Evolutionary conservation across 2,329 filamentous ascomycete genomes (phyloP).

Genomic region (Botrytis hyacinthi): DNA sequence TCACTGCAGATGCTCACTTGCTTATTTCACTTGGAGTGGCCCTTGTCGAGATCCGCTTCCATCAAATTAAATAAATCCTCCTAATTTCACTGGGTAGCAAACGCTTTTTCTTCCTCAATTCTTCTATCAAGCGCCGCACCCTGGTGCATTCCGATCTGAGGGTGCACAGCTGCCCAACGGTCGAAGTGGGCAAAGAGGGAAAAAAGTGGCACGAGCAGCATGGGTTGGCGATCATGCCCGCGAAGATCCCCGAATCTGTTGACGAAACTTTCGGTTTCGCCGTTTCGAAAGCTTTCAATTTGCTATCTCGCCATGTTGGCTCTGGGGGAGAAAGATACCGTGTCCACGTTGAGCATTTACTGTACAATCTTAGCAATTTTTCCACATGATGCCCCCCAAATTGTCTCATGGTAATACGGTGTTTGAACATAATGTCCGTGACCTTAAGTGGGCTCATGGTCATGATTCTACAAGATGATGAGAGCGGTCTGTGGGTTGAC

Average conservation of each 20-base stretch:
- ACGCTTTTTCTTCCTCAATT: background rate
- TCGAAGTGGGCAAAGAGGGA: conserved; percentile 6
- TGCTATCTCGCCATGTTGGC: background rate
- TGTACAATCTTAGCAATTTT: background rate
- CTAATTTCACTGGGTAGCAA: conserved; percentile 8
- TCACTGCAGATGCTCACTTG: background rate
- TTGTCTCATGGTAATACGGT: conserved; percentile 8
- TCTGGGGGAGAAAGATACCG: background rate
- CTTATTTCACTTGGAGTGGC: background rate
- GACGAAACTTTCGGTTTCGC: background rate
- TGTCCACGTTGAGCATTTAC: conserved; percentile 7
- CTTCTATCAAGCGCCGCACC: conserved; percentile 2
- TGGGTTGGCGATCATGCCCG: conserved; percentile 3
- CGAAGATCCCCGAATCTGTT: conserved; percentile 11
- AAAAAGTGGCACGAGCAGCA: conserved; percentile 7
- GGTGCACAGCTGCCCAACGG: conserved; percentile 17
- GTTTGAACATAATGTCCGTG: conserved; percentile 14
- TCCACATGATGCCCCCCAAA: background rate
- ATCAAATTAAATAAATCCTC: background rate
- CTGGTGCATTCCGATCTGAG: background rate
- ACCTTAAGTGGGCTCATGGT: background rate
- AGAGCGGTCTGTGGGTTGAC: conserved; percentile 9
- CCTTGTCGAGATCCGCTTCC: conserved; percentile 3
- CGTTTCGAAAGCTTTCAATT: background rate
- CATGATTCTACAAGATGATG: background rate